Evolutionary conservation across 306 rosid genomes (phyloP).

Genomic region (Myrica gale): DNA sequence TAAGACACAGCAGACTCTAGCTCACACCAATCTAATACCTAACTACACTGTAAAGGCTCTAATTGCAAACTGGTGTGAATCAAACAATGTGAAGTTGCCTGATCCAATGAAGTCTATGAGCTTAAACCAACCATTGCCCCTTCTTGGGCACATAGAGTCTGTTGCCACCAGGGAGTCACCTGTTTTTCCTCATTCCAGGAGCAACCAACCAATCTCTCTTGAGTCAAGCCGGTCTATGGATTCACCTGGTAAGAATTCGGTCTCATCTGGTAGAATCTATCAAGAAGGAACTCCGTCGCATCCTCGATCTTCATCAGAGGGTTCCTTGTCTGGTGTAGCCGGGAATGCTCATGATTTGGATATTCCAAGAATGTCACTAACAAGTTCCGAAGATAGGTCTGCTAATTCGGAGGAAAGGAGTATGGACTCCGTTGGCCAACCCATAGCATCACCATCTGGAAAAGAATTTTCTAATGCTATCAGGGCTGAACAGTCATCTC

Average conservation of each 20-base stretch:
- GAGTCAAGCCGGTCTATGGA: slow-evolving; percentile 58
- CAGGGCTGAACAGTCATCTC: slow-evolving; percentile 47
- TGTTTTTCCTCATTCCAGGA: slow-evolving; percentile 54
- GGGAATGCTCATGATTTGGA: slow-evolving; percentile 58
- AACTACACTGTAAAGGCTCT: slow-evolving; percentile 83
- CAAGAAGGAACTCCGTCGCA: slow-evolving; percentile 65
- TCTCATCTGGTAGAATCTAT: slow-evolving; percentile 45
- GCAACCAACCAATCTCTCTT: slow-evolving; percentile 53
- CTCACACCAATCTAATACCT: slow-evolving; percentile 72
- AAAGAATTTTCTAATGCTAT: slow-evolving; percentile 46
- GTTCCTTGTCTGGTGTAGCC: slow-evolving; percentile 51
- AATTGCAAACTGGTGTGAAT: slow-evolving; percentile 90
- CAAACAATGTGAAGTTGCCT: slow-evolving; percentile 76
- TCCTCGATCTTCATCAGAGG: slow-evolving; percentile 77
- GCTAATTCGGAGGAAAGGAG: slow-evolving; percentile 61
- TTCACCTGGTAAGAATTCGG: slow-evolving; percentile 47
- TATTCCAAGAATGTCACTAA: slow-evolving; percentile 39
- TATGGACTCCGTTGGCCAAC: slow-evolving; percentile 51
- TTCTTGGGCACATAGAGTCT: slow-evolving; percentile 58
- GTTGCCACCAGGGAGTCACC: slow-evolving; percentile 55
- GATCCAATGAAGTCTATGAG: slow-evolving; percentile 50
- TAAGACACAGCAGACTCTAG: slow-evolving; percentile 85
- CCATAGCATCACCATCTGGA: slow-evolving; percentile 56
- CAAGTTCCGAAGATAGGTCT: slow-evolving; percentile 63
- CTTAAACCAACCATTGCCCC: slow-evolving; percentile 56